These are phyloP conservation scores for Chionographis japonica DNA, from an alignment of 106 monocot genomes.

Conservation along the genomic window DNA sequence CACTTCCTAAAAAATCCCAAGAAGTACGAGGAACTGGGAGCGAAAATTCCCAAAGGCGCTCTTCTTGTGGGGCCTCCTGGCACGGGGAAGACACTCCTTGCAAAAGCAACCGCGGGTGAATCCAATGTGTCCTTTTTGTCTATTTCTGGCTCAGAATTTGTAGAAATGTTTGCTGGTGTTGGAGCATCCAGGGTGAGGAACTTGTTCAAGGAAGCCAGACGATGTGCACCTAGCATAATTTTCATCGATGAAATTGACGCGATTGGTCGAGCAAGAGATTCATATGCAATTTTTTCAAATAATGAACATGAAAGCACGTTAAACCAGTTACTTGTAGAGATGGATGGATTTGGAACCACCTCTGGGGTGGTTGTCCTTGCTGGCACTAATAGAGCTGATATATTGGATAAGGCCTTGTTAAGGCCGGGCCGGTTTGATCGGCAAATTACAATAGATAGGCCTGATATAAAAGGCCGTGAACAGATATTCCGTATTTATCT, in stretches of 20 bases:
- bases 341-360: slow-evolving; percentile 98
- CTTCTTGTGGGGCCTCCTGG: slow-evolving; percentile 99
- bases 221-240: slow-evolving; percentile 84
- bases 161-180: slow-evolving; percentile 99
- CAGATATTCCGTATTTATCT: slow-evolving; percentile 90
- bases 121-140: slow-evolving; percentile 91
- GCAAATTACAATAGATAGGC: slow-evolving; percentile 82
- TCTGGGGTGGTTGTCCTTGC: slow-evolving; percentile 92
- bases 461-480: slow-evolving; percentile 92
- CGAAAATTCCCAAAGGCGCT: slow-evolving; percentile 98
- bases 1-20: slow-evolving; percentile 96
- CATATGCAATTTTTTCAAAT: slow-evolving; percentile 74
- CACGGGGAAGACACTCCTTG: slow-evolving; percentile 96
- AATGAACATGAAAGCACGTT: slow-evolving; percentile 93
- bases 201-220: slow-evolving; percentile 90
- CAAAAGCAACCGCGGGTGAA: slow-evolving; percentile 98
- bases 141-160: slow-evolving; percentile 96
- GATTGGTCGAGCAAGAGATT: slow-evolving; percentile 82
- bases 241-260: slow-evolving; percentile 96
- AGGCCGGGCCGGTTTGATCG: slow-evolving; percentile 96
- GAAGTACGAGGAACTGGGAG: slow-evolving; percentile 93
- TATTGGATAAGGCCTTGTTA: slow-evolving; percentile 86
- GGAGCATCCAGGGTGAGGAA: slow-evolving; percentile 91
- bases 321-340: slow-evolving; percentile 87
- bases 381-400: slow-evolving; percentile 87